Base-by-base conservation (phyloP, 169 alveolate genomes). In the Cryptosporidium parvum region DNA sequence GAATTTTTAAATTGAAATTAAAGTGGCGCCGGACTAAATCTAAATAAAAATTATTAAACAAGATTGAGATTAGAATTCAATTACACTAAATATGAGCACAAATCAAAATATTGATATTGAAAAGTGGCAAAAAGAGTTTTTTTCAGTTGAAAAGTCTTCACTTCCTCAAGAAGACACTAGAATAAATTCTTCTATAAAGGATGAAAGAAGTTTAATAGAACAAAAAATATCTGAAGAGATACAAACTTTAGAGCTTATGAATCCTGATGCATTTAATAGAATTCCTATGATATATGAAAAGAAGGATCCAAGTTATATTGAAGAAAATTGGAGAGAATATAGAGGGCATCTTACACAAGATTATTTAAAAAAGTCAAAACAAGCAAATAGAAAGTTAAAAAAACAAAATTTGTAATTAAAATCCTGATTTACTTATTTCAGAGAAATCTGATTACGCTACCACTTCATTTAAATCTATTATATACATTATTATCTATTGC, bases 241-340 rank as follows among this genome's bases (percentile, higher is more conserved):
- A 37, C 65, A 62, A 33, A 37, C 35, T 12, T 31, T 80, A 1
- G 73, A 59, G 39, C 48, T 80, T 29, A 65, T 80, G 73, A 67
- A 62, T 26, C 89, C 89, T 44, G 65, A 59, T 31, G 89, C 80
- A 33, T 80, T 80, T 48, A 35, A 80, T 29, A 59, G 75, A 42
- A 61, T 80, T 14, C 89, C 89, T 21, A 80, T 80, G 75, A 62
- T 80, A 62, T 80, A 80, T 65, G 75, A 80, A 48, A 33, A 35
- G 31, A 80, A 8, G 44, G 67, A 44, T 6, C n/a, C 48, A 3
- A 70, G 62, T 10, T 59, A 8, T 42, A 80, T 80, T 62, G 70
- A 80, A n/a, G 68, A 80, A 29, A 80, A 80, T 31, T 80, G 89
- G 89, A 80, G 42, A 42, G 89, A 80, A 44, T 37, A 35, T 16